Evolutionary conservation across 352 stramenopile genomes (phyloP).

Genomic region (Phytophthora citrophthora): DNA sequence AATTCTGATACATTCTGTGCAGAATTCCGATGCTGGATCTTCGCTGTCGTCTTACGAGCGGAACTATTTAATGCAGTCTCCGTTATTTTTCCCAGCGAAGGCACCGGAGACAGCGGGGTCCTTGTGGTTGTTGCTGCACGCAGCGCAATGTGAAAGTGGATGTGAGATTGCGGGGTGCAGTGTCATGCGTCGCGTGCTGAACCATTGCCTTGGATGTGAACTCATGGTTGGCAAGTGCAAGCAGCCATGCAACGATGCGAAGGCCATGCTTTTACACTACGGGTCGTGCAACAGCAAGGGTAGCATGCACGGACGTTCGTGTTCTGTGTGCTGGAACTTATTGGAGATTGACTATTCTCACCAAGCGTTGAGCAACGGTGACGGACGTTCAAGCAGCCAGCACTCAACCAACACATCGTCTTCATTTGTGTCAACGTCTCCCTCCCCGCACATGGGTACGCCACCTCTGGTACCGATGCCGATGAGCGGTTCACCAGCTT

Average conservation of each 20-base stretch:
- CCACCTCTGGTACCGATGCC: slow-evolving; percentile 29
- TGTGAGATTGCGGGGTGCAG: slow-evolving; percentile 66
- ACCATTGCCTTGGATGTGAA: slow-evolving; percentile 70
- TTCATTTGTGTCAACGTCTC: slow-evolving; percentile 28
- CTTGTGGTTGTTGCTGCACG: slow-evolving; percentile 73
- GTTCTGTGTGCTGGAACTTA: slow-evolving; percentile 66
- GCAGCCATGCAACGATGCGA: slow-evolving; percentile 76
- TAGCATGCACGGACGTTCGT: slow-evolving; percentile 50
- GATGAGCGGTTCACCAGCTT: slow-evolving; percentile 26
- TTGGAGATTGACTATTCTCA: slow-evolving; percentile 74
- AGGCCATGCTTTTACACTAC: slow-evolving; percentile 79
- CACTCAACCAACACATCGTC: slow-evolving; percentile 26
- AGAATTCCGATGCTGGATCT: slow-evolving; percentile 50
- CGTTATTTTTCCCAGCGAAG: slow-evolving; percentile 60
- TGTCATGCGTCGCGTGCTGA: slow-evolving; percentile 75
- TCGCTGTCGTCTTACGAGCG: slow-evolving; percentile 56
- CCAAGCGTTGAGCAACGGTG: slow-evolving; percentile 49
- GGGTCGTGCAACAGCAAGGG: slow-evolving; percentile 57
- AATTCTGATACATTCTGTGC: slow-evolving; percentile 50
- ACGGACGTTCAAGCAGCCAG: slow-evolving; percentile 18
- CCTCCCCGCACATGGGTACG: slow-evolving; percentile 25
- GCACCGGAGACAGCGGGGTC: slow-evolving; percentile 68
- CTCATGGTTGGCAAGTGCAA: slow-evolving; percentile 65
- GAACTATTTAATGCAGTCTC: slow-evolving; percentile 58
- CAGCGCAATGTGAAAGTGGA: slow-evolving; percentile 48